Evolutionary conservation across 768 basidiomycete genomes (phyloP), one percentile per base, ranked within the genome.

Genomic region (Termitomyces sp.): DNA sequence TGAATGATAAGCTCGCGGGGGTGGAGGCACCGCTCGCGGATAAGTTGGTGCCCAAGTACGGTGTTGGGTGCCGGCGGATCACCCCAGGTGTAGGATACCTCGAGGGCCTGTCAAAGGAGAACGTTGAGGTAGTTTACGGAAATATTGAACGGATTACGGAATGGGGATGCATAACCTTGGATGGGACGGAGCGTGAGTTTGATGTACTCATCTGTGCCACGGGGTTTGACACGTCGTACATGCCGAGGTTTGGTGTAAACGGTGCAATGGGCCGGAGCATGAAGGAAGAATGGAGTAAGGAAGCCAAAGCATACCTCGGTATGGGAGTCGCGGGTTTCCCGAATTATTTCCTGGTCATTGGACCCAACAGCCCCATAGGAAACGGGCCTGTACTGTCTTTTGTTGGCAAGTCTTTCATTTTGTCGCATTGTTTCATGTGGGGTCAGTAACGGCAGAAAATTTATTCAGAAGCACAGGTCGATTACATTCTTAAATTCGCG

Each of bases 11-110:
- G 53, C 66, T 84, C 10, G 42, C 57, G 15, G 71, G 70, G 21
- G 69, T 73, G 55, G 74, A 69, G 53, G 71, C 74, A 0, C 69
- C 70, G 64, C 76, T 83, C 35, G 71, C 72, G 17, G 74, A 74
- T 21, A 66, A 73, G 50, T 41, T 74, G 26, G 69, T 73, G 15
- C 72, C 71, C 1, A 60, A 54, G n/a, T 74, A 67, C 60, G 63
- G 62, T 5, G 65, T 73, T 7, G 71, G 72, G 3, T 74, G 72
- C 50, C 55, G 70, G 11, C 60, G 72, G 47, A 62, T 72, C 5
- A 73, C 71, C 11, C 71, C 71, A 10, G 71, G 71, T 0, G 60
- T 65, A 26, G 65, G 66, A 8, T 73, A 71, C 52, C 66, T 74
- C 8, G 71, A 74, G 54, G 61, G 68, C 0, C 55, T 74, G 11